Base-by-base conservation (phyloP, 208 protist species). In the Leishmania tropica region DNA sequence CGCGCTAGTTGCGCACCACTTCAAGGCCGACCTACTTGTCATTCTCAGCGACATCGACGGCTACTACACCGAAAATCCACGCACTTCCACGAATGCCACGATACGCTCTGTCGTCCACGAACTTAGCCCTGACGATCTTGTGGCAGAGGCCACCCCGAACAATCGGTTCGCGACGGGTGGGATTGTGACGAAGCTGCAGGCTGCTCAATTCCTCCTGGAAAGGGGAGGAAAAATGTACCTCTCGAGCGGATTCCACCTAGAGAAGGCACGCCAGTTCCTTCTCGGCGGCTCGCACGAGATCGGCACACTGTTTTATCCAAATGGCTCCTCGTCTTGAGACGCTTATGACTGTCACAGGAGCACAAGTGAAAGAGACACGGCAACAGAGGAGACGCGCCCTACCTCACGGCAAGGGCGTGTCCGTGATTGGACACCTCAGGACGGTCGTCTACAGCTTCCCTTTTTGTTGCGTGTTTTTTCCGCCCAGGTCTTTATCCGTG, bases 11-110 rank as follows among this genome's bases (percentile, higher is more conserved):
- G 91, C 94, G 31, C 87, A 90, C 37, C 85, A 89, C 71, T 92
- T 95, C 80, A 92, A 92, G 3, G 90, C 89, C 1, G 93, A 95
- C 68, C 93, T 88, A 0, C 83, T 87, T 42, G 89, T 97, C 54
- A 88, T 97, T n/a, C 91, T 97, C 79, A 96, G 94, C 76, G 95
- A 92, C 70, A 96, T 97, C 74, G 94, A 96, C 81, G 94, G 96
- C 79, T 96, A 96, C 79, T 83, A 96, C 78, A 89, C 90, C 5
- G 88, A 75, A 45, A 85, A 88, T 77, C 86, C 87, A 10, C 89
- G 86, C 31, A 78, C 76, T 28, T 87, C 87, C 71, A 71, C 67
- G 1, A 78, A 85, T 58, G 90, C 85, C 17, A 42, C 83, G 70
- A 65, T 85, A 24, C 85, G 83, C 28, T 67, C 56, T 7, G 74